Conservation (phyloP, 805 yeast species). For the Kodamaea kaohsiungensis region DNA sequence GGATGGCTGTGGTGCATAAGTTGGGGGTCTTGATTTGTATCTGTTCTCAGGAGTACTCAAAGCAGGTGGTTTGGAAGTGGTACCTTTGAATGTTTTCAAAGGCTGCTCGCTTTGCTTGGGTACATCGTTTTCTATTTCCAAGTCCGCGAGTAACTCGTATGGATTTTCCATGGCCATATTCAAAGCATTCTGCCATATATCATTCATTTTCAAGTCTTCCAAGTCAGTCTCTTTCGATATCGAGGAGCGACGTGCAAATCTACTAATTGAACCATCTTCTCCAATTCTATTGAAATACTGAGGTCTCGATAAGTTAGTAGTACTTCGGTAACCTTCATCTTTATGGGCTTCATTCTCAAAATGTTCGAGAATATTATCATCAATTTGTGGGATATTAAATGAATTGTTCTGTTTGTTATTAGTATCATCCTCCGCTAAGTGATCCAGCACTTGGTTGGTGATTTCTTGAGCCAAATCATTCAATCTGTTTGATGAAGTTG, state of each 20-base stretch:
- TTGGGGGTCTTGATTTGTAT: neutral
- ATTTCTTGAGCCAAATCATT: slow-evolving; percentile 33
- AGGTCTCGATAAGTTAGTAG: neutral
- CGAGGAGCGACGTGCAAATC: neutral
- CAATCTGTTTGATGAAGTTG: slow-evolving; percentile 23
- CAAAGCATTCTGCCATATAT: slow-evolving; percentile 75
- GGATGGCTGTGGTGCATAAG: neutral
- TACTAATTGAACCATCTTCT: neutral
- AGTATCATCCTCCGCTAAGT: slow-evolving; percentile 19
- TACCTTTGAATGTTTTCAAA: neutral
- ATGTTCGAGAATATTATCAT: slow-evolving; percentile 37
- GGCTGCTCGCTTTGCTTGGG: neutral
- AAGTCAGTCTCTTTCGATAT: slow-evolving; percentile 43
- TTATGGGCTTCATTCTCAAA: slow-evolving; percentile 35
- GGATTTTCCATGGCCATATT: slow-evolving; percentile 74
- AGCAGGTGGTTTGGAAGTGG: slow-evolving; percentile 3
- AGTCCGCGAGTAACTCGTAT: slow-evolving; percentile 39
- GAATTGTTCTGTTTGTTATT: slow-evolving; percentile 10
- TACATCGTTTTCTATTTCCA: slow-evolving; percentile 29
- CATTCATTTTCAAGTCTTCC: slow-evolving; percentile 60
- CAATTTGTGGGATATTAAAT: slow-evolving; percentile 32
- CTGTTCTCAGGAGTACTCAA: slow-evolving; percentile 2
- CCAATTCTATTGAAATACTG: neutral
- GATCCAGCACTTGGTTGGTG: slow-evolving; percentile 31
- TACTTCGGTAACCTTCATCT: slow-evolving; percentile 14